phyloP scores from a whole-genome alignment of 371 early-diverging fungal species.

The Mucor piriformis region DNA sequence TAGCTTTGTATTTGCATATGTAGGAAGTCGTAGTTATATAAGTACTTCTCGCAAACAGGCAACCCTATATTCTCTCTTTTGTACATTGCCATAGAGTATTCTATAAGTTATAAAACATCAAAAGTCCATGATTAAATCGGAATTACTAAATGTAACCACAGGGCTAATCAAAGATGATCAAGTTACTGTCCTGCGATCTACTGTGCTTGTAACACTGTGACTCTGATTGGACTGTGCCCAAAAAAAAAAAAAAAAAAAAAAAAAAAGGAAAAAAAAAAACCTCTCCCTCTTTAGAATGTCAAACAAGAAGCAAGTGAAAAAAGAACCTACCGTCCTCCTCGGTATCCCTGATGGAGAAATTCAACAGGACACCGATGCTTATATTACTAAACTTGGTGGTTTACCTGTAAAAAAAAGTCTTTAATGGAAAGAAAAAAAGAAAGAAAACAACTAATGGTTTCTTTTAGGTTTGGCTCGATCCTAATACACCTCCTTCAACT shows the following conservation, averaged over 20 bases:
- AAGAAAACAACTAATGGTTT: too few species aligned
- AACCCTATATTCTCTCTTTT: too few species aligned
- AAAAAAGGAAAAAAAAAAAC: background rate
- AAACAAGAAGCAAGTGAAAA: constrained; percentile 26
- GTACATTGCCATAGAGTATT: too few species aligned
- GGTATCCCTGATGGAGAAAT: constrained; percentile 71
- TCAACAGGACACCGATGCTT: constrained; percentile 62
- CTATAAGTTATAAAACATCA: too few species aligned
- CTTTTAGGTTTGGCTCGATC: constrained; percentile 48
- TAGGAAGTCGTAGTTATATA: too few species aligned
- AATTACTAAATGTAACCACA: too few species aligned
- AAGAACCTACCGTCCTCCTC: constrained; percentile 44
- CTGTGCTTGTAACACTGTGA: too few species aligned
- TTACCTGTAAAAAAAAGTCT: constrained; percentile 52
- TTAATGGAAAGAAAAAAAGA: constrained; percentile 1
- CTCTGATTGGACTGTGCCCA: background rate
- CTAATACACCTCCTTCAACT: constrained; percentile 23
- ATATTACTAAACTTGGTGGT: constrained; percentile 74
- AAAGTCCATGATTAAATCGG: too few species aligned
- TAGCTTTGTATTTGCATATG: too few species aligned
- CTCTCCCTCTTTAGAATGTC: constrained; percentile 1
- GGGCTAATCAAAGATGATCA: too few species aligned
- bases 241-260: background rate
- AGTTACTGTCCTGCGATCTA: too few species aligned
- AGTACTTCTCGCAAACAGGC: too few species aligned